These are phyloP conservation scores for Botrytis porri DNA, from an alignment of 2,329 filamentous ascomycete genomes.

Conservation along the genomic window DNA sequence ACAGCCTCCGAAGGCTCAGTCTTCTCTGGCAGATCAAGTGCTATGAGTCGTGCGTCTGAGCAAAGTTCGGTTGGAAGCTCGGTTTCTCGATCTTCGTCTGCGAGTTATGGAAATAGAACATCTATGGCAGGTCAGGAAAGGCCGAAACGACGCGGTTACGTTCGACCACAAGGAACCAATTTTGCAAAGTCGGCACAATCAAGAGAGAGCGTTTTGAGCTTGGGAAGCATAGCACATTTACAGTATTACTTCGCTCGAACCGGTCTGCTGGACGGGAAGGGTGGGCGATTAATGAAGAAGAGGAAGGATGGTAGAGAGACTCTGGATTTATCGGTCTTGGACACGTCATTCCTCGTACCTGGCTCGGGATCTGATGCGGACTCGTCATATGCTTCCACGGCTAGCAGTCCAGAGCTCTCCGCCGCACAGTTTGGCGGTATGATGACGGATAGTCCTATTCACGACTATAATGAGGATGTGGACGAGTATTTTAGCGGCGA, in stretches of 20 bases:
- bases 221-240: conserved; percentile 94
- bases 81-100: conserved; percentile 61
- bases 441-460: conserved; percentile 42
- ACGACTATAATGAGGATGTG: conserved; percentile 46
- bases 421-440: conserved; percentile 37
- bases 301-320: conserved; percentile 51
- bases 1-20: conserved; percentile 50
- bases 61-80: conserved; percentile 49
- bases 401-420: conserved; percentile 55
- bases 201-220: conserved; percentile 89
- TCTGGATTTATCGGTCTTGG: conserved; percentile 56
- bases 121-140: conserved; percentile 43
- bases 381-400: conserved; percentile 58
- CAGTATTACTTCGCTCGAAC: conserved; percentile 98
- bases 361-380: conserved; percentile 51
- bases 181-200: conserved; percentile 89
- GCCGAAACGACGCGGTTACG: conserved; percentile 42
- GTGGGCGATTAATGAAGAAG: conserved; percentile 76
- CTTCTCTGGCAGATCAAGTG: conserved; percentile 43
- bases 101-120: conserved; percentile 48
- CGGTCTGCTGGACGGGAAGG: conserved; percentile 88
- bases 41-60: conserved; percentile 52
- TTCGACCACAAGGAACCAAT: conserved; percentile 44
- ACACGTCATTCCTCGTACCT: conserved; percentile 44
- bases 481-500: conserved; percentile 49